Evolutionary conservation across 148 eudicot genomes (phyloP), one percentile per base, ranked within the genome.

Genomic region (Cornus kousa): DNA sequence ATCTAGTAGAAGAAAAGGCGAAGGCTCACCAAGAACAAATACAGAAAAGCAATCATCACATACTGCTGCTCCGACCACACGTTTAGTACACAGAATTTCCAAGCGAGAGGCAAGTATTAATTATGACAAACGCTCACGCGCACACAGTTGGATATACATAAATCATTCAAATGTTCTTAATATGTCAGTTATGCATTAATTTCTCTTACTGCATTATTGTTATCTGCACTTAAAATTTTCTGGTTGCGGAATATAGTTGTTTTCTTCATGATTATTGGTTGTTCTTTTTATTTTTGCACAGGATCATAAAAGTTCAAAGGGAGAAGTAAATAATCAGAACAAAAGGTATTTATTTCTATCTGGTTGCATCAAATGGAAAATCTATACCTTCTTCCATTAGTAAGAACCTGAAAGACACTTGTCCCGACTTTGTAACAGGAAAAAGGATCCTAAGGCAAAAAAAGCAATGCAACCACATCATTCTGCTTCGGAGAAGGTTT

Each of bases 311-410:
- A 73, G 60, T 73, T 78, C 77, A 73, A 81, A 69, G 43, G 37
- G 81, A 59, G 81, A 85, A 76, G 70, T 64, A 33, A 65, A 77
- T 70, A 70, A 50, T 22, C 59, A 43, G 55, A 83, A 73, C 39
- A 83, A 59, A 84, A 88, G 94, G 94, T 90, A 80, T 79, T 12
- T 40, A 48, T 35, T 71, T 24, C 57, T 59, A 69, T 23, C 14
- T 2, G 17, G 13, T 13, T 20, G 32, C 33, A 6, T 7, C 20
- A 60, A 22, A 39, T 53, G 22, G 2, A 5, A 33, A 16, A 17
- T 48, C 24, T 4, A 37, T 17, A 28, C 16, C 11, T 67, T 64
- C 11, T 67, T 64, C 39, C 55, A 28, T 43, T 13, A 48, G 9
- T 13, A 28, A 8, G 46, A 16, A 22, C n/a, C 77, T 70, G 16